Evolutionary conservation across 2,329 filamentous ascomycete species (phyloP), one percentile per base, ranked within the genome.

Genomic region (Clonostachys rosea): DNA sequence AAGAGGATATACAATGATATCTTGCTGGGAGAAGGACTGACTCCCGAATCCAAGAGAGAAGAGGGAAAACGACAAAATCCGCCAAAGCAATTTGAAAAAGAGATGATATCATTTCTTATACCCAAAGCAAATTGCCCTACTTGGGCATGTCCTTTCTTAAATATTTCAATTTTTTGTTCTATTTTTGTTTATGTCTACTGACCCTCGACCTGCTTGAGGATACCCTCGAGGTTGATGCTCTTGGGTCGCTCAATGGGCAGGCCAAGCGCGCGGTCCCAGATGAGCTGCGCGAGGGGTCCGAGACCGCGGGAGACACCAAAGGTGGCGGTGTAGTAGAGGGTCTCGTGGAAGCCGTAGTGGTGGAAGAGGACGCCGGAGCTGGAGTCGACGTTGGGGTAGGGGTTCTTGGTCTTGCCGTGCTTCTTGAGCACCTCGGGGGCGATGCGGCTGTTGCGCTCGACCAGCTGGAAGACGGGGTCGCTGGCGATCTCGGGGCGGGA

Each of bases 341-440:
- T 96, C 75, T 97, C 90, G 66, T 89, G 87, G 83, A 99, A 96
- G 49, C 92, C 94, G 66, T 96, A 99, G 75, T 97, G 91, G 71
- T 97, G 86, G 83, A 99, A 97, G 43, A 99, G 79, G 6, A 97
- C 91, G 54, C 94, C 94, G 1, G 91, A 96, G 53, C 83, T 86
- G 43, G 87, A 91, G 69, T 99, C 94, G 52, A 99, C 94, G 66
- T 99, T 99, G 54, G 94, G 94, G 71, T 92, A 95, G 3, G 94
- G 91, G 74, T 96, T 96, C 79, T 95, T 95, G 56, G 91, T 96
- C 85, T 96, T 97, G 68, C 94, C 94, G 65, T 99, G 94, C 74
- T 96, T 84, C 59, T 83, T 94, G 58, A 99, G 78, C 17, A 99
- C 94, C 45, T 83, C 81, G 14, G 94, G 94, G 1, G 94, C 94